Evolutionary conservation across 768 basidiomycete species (phyloP), one percentile per base, ranked within the genome.

Genomic region (Boletus subcaerulescens): DNA sequence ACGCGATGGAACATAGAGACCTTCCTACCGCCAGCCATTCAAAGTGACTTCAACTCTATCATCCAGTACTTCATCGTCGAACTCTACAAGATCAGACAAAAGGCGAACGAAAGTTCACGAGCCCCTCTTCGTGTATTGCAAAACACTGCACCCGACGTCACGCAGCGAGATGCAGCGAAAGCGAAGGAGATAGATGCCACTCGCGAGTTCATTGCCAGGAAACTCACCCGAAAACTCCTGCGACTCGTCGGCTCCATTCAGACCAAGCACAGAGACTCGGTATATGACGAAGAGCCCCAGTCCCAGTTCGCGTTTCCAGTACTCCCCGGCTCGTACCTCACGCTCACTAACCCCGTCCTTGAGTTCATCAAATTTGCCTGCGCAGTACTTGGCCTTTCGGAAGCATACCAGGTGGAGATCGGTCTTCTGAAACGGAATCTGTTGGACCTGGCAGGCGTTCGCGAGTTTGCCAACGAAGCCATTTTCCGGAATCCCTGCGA

Each of bases 1-100:
- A 89, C 95, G 82, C 82, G 84, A 48, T 98, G 95, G 95, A 98
- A 98, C 67, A 91, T 98, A 58, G 80, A 86, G 56, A 78, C 81
- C 1, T 98, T 97, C 77, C 83, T 99, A 8, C 95, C 97, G 0
- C 83, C 81, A 0, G 85, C 85, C 11, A 76, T 95, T 38, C 95
- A 93, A 64, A 72, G 76, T 13, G 84, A 93, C 61, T 97, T 98
- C 62, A 77, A 78, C 43, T 63, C 78, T 4, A 78, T 85, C 43
- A 73, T 98, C 41, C 89, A 89, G 45, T 86, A 81, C 66, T 98
- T 91, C 76, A 86, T 98, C 48, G 76, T 91, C 56, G 91, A 93
- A 59, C 76, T 96, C 58, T 95, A 86, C 76, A 84, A 81, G 64
- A 80, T 87, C 48, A 80, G 83, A 58, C 85, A 87, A 59, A 82